Base-by-base conservation (phyloP, 148 eudicot genomes). In the Dysphania ambrosioides region DNA sequence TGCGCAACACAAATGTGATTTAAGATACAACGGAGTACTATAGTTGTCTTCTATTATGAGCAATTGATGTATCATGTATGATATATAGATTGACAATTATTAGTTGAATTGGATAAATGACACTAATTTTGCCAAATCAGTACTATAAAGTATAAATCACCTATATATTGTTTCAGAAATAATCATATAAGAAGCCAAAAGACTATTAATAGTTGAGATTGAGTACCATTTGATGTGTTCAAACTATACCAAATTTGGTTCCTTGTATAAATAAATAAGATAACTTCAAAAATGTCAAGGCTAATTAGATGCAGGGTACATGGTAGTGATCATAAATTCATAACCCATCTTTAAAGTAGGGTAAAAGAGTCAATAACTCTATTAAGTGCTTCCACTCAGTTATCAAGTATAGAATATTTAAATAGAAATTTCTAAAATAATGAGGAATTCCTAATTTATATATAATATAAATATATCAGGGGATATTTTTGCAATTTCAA, bases 41-140 rank as follows among this genome's bases (percentile, higher is more conserved):
- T 47, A 6, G 16, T 24, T 67, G 70, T 67, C 41, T 67, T 40
- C 70, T 67, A 24, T 67, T 40, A 3, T 23, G 31, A 67, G n/a
- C 44, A 23, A 66, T 66, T 66, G 31, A 67, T 40, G 44, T 38
- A 36, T 40, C 41, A 60, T 44, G 51, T 9, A n/a, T n/a, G 1
- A 55, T 74, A 31, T 51, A n/a, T 66, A 66, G 72, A n/a, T 75
- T 67, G 65, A 56, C 66, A 49, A 75, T 70, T 53, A 67, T 67
- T 55, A 56, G 24, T 36, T 75, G 66, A 56, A 51, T 57, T 40
- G 58, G 72, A 68, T 27, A 66, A 74, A 31, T 19, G 56, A 74
- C 53, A 41, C 59, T 74, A 74, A 29, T 41, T 24, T n/a, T 72
- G 23, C 34, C 67, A 41, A 8, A 32, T 72, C 24, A 72, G 24